phyloP scores from a whole-genome alignment of 192 early-diverging fungal species.

The Chytriomyces sp. region DNA sequence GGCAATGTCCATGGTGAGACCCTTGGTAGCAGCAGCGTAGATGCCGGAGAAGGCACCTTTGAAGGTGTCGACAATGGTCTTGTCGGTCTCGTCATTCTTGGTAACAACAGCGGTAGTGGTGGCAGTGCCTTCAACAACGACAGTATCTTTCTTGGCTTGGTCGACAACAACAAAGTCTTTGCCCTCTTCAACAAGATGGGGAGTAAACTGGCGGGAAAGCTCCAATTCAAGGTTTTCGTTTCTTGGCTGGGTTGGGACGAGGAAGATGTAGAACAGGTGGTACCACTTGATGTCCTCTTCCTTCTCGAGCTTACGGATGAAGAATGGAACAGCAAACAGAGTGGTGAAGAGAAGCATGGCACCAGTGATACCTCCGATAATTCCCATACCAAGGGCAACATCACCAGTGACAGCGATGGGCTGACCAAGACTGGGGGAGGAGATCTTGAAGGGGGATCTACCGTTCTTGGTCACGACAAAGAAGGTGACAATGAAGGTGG shows the following conservation, averaged over 20 bases:
- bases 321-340: slow-evolving; percentile 72
- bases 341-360: slow-evolving; percentile 58
- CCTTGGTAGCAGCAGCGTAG: slow-evolving; percentile 10
- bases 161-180: slow-evolving; percentile 30
- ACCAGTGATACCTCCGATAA: slow-evolving; percentile 66
- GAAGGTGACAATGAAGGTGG: slow-evolving; percentile 66
- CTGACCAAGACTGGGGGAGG: slow-evolving; percentile 10
- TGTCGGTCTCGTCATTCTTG: background rate
- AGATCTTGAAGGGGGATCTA: slow-evolving; percentile 26
- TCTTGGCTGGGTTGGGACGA: slow-evolving; percentile 56
- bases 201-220: slow-evolving; percentile 17
- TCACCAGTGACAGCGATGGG: slow-evolving; percentile 4
- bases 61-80: slow-evolving; percentile 14
- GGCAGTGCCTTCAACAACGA: slow-evolving; percentile 37
- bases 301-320: slow-evolving; percentile 65
- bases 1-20: slow-evolving; percentile 49
- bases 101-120: slow-evolving; percentile 5
- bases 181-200: slow-evolving; percentile 19
- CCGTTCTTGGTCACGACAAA: slow-evolving; percentile 77
- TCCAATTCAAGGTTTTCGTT: slow-evolving; percentile 31
- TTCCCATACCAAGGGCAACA: slow-evolving; percentile 63
- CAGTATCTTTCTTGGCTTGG: slow-evolving; percentile 38
- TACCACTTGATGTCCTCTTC: slow-evolving; percentile 76
- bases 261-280: slow-evolving; percentile 67
- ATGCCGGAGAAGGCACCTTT: background rate